Base-by-base conservation (phyloP, 225 moss, liverwort and hornwort genomes). In the Ulota crispa region DNA sequence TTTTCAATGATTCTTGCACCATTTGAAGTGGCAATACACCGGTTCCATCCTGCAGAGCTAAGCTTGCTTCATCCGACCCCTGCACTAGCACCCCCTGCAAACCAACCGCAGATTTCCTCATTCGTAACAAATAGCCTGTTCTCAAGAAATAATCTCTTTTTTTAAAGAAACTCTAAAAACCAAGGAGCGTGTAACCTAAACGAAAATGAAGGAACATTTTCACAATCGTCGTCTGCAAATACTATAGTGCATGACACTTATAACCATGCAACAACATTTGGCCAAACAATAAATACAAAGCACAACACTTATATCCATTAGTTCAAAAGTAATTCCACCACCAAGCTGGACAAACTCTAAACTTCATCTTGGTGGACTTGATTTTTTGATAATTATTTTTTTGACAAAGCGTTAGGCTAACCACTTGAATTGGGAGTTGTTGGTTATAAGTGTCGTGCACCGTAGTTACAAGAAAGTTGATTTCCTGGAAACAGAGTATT, bases 1-100 rank as follows among this genome's bases (percentile, higher is more conserved):
- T 80, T 81, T 86, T 87, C 88, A 91, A 92, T 31, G 80, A 64
- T 54, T 92, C 84, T 9, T 78, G 78, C 54, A 90, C 85, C 73
- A 90, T 83, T 70, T 84, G 86, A 42, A 98, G 87, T 23, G 94
- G 90, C 72, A 99, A 86, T 30, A 94, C 92, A 55, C 86, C 96
- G 7, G 94, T 94, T 69, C 91, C 92, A 78, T 99, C 99, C 78
- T 93, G 89, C 80, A 99, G 78, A 56, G 88, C 80, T 61, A 94
- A 85, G 41, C 91, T 89, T 55, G 87, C 85, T 16, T 88, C 82
- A 64, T 92, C 87, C 68, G 83, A 41, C 18, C 87, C 85, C 27
- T 77, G 84, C 63, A 93, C 92, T 30, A 99, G 54, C 28, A 87
- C 54, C 68, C 99, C 99, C 91, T 99, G 89, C 73, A 80, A 78